These are phyloP conservation scores for Aspergillus glaucus DNA, from an alignment of 2,329 filamentous ascomycete species.

Conservation along the genomic window DNA sequence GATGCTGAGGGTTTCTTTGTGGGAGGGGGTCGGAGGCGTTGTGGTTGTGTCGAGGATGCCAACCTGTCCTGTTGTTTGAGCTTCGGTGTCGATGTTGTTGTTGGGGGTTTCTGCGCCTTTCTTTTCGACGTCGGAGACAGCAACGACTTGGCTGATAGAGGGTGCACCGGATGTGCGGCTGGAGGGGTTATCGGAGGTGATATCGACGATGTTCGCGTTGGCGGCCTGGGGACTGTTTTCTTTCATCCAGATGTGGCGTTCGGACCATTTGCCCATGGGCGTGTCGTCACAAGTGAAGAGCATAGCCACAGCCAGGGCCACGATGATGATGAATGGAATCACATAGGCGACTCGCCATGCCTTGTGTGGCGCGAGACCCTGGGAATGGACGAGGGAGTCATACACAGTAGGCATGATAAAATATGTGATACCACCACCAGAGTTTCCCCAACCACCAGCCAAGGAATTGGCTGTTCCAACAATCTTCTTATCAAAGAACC, in stretches of 20 bases:
- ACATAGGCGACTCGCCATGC: constrained; percentile 83
- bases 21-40: constrained; percentile 58
- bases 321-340: constrained; percentile 72
- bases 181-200: constrained; percentile 18
- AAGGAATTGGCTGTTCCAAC: constrained; percentile 84
- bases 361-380: constrained; percentile 57
- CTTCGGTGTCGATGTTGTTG: constrained; percentile 27
- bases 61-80: constrained; percentile 43
- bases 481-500: constrained; percentile 88
- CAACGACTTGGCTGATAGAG: constrained; percentile 15
- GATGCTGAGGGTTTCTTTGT: constrained; percentile 56
- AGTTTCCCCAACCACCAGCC: constrained; percentile 77
- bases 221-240: constrained; percentile 22
- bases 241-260: constrained; percentile 56
- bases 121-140: constrained; percentile 26
- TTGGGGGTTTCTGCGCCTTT: constrained; percentile 21
- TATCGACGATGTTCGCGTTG: constrained; percentile 25
- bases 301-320: constrained; percentile 60
- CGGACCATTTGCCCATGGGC: constrained; percentile 73
- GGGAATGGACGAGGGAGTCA: constrained; percentile 61
- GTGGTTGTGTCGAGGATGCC: constrained; percentile 49
- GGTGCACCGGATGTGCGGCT: constrained; percentile 16
- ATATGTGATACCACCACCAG: constrained; percentile 85
- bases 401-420: constrained; percentile 90
- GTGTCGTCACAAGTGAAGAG: constrained; percentile 73